Percentiles rank a stretch among this genome's conserved stretches.
Conservation (phyloP, 2,329 filamentous ascomycete species). For the Curvularia verruculosa region DNA sequence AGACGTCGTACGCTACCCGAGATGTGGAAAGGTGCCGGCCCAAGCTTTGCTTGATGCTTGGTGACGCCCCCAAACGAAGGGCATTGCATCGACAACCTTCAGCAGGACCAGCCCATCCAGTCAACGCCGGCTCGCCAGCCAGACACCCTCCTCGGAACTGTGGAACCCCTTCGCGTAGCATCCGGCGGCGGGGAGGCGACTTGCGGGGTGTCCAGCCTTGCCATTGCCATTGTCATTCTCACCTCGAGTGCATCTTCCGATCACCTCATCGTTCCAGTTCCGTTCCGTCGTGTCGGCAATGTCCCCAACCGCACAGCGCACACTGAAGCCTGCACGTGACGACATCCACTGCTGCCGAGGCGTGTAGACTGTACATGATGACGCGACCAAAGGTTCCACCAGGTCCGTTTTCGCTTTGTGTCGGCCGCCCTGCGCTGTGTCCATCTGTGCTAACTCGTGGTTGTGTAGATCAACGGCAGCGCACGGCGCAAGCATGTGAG, state of each 20-base stretch:
- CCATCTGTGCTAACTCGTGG: constrained; percentile 54
- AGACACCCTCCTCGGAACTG: constrained; percentile 1
- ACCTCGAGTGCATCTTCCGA: constrained; percentile 37
- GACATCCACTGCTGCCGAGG: constrained; percentile 16
- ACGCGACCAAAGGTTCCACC: constrained; percentile 46
- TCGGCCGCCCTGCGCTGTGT: constrained; percentile 10
- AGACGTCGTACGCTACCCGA: constrained; percentile 11
- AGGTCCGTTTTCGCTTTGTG: constrained; percentile 28
- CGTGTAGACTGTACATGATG: constrained; percentile 26
- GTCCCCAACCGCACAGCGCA: constrained; percentile 17
- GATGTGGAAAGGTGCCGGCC: constrained; percentile 7
- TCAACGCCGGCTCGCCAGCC: constrained; percentile 14
- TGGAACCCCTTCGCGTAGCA: constrained; percentile 9
- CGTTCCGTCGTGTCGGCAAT: constrained; percentile 31
- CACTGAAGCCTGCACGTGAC: constrained; percentile 32
- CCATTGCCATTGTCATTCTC: constrained; percentile 15
- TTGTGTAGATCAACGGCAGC: constrained; percentile 66
- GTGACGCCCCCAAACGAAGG: constrained; percentile 8
- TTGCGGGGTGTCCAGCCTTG: constrained; percentile 19
- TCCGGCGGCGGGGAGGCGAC: constrained; percentile 13
- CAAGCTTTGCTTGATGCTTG: constrained; percentile 4
- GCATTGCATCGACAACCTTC: constrained; percentile 2
- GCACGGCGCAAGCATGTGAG: constrained; percentile 68
- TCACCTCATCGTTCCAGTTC: constrained; percentile 27
- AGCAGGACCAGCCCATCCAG: constrained; percentile 6